Evolutionary conservation across 164 flowering plant species (phyloP), one percentile per base, ranked within the genome.

Genomic region (Brasenia schreberi): DNA sequence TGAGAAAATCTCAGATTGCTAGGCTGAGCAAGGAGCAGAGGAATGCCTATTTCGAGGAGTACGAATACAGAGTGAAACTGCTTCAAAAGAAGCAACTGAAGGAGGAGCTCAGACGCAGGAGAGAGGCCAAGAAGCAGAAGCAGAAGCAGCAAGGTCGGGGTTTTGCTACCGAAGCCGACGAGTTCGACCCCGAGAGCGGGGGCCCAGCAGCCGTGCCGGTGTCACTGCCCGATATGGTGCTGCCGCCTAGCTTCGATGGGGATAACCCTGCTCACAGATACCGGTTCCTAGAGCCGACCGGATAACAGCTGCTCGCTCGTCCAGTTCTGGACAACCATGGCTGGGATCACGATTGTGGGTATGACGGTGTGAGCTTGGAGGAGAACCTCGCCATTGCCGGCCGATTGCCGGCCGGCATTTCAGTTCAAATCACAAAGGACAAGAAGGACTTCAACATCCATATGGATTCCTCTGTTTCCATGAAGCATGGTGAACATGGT

Each of bases 301-400:
- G 56, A 49, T 91, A 96, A n/a, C 95, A 87, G 72, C 81, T 89
- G 64, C 69, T 94, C 69, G 88, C 85, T 5, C 77, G 98, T 77
- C 98, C 98, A 6, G 97, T 94, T 64, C 67, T 91, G 69, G 97
- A 94, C 76, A 78, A 84, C 42, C 95, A 89, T 74, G 94, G 95
- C 5, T 94, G 98, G 98, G 98, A 94, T 72, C 98, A 91, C 70
- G 98, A 94, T 65, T 86, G 88, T 72, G 98, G 98, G 19, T 89
- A 91, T 68, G 96, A 91, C 71, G 97, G 97, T 49, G 95, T 94
- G 68, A 89, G 85, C 75, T 73, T 94, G 14, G 97, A 91, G 75
- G 81, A 85, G 69, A 85, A 65, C 70, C 79, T 86, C 6, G 96
- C 88, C 42, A 76, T 91, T 52, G 81, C 79, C 0, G 74, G 75